Evolutionary conservation across 1,284 basidiomycete species (phyloP).

Genomic region (Heliocybe sulcata): DNA sequence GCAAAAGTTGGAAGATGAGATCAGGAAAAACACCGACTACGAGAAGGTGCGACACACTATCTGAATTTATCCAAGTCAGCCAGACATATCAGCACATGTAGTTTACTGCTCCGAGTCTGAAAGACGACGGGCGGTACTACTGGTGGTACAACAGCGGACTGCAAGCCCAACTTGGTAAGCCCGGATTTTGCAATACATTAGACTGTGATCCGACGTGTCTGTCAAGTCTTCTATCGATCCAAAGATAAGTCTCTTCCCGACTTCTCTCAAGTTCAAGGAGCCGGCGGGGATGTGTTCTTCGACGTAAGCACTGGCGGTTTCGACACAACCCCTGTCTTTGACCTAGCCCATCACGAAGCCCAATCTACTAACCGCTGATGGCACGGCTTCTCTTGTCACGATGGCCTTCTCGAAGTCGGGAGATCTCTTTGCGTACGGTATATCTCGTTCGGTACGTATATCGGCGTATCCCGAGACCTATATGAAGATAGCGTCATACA

Average conservation of each 20-base stretch:
- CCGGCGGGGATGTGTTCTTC: slow-evolving; percentile 66
- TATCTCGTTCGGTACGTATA: slow-evolving; percentile 56
- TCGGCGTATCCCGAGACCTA: background rate
- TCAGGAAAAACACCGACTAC: slow-evolving; percentile 62
- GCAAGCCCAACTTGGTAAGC: slow-evolving; percentile 53
- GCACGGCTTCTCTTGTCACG: slow-evolving; percentile 57
- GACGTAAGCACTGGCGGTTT: slow-evolving; percentile 38
- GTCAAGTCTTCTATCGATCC: slow-evolving; percentile 59
- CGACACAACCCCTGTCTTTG: background rate
- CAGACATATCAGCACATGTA: slow-evolving; percentile 16
- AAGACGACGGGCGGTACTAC: slow-evolving; percentile 68
- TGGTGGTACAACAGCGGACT: slow-evolving; percentile 72
- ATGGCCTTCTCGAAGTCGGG: slow-evolving; percentile 61
- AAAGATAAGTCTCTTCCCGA: slow-evolving; percentile 44
- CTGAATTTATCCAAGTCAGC: background rate
- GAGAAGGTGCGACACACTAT: slow-evolving; percentile 41
- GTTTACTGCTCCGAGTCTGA: slow-evolving; percentile 56
- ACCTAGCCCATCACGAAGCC: slow-evolving; percentile 30
- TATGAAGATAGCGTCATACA: background rate
- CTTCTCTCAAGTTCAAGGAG: slow-evolving; percentile 34
- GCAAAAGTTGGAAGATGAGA: slow-evolving; percentile 47
- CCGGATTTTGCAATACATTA: background rate
- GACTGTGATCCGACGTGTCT: slow-evolving; percentile 1
- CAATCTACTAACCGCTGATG: slow-evolving; percentile 66
- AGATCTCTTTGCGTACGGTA: slow-evolving; percentile 68